These are phyloP conservation scores for Galerina marginata DNA, from an alignment of 768 basidiomycete genomes.

Conservation along the genomic window DNA sequence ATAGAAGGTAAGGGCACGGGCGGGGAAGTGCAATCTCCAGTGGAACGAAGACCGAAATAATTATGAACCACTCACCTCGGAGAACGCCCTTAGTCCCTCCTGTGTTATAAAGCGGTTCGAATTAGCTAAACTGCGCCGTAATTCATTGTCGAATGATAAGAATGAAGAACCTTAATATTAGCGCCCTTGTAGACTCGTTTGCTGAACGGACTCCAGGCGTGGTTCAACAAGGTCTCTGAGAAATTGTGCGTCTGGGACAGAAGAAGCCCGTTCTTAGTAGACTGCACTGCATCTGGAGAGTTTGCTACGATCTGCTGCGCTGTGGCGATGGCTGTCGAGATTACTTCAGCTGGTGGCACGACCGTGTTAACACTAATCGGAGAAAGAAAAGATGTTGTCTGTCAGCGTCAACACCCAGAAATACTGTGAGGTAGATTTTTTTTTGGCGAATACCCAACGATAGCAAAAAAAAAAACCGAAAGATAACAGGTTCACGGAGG, in stretches of 20 bases:
- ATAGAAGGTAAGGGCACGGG: neutral
- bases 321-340: conserved; percentile 64
- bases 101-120: conserved; percentile 28
- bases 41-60: neutral
- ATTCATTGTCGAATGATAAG: conserved; percentile 1
- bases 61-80: conserved; percentile 50
- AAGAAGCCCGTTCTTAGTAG: conserved; percentile 73
- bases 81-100: conserved; percentile 77
- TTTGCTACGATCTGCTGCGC: conserved; percentile 65
- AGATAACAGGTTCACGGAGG: neutral
- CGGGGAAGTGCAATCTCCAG: neutral
- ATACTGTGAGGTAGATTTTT: neutral
- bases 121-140: neutral
- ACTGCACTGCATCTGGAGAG: conserved; percentile 82
- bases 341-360: conserved; percentile 58
- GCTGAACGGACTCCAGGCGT: conserved; percentile 52
- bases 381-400: conserved; percentile 9
- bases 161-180: conserved; percentile 60
- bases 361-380: conserved; percentile 69
- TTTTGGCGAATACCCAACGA: neutral
- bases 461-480: neutral
- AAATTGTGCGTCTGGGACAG: conserved; percentile 57
- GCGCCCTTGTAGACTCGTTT: conserved; percentile 59
- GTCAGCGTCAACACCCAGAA: neutral
- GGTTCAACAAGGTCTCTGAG: conserved; percentile 53